A percentile compares a stretch with the other conserved stretches of the same genome.
Conservation (phyloP, 2,329 filamentous ascomycete species). For the Stagonosporopsis rhizophila region DNA sequence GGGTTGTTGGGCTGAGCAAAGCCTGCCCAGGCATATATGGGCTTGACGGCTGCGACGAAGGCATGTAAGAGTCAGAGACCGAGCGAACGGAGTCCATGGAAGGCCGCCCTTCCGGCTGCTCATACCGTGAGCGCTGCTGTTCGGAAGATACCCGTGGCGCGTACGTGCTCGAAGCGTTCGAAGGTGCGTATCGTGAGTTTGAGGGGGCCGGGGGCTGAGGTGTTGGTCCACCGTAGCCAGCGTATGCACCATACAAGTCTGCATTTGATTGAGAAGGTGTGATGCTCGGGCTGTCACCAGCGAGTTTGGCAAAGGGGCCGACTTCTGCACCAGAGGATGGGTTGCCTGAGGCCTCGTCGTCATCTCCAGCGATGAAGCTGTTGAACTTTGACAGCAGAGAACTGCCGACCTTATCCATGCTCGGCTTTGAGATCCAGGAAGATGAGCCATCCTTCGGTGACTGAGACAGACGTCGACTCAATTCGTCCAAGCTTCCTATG, state of each 20-base stretch:
- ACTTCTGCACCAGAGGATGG: slow-evolving; percentile 63
- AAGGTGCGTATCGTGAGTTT: slow-evolving; percentile 51
- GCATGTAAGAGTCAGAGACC: slow-evolving; percentile 41
- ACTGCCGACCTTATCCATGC: slow-evolving; percentile 92
- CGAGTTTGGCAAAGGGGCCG: slow-evolving; percentile 83
- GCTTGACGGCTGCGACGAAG: slow-evolving; percentile 35
- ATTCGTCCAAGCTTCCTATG: slow-evolving; percentile 79
- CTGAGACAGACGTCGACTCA: slow-evolving; percentile 82
- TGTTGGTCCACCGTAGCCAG: slow-evolving; percentile 55
- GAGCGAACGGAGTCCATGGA: slow-evolving; percentile 48
- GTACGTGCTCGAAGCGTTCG: slow-evolving; percentile 44
- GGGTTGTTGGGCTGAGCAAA: slow-evolving; percentile 39
- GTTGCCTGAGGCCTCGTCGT: slow-evolving; percentile 70
- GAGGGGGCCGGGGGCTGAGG: slow-evolving; percentile 30
- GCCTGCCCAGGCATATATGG: slow-evolving; percentile 42
- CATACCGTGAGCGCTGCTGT: slow-evolving; percentile 57
- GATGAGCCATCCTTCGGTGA: slow-evolving; percentile 81
- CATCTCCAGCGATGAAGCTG: slow-evolving; percentile 93
- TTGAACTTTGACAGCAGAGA: slow-evolving; percentile 93
- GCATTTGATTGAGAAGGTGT: slow-evolving; percentile 69
- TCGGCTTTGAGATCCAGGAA: slow-evolving; percentile 94
- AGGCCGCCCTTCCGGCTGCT: slow-evolving; percentile 51
- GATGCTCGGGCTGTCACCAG: slow-evolving; percentile 64
- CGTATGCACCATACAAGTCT: slow-evolving; percentile 77
- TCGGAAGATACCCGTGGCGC: slow-evolving; percentile 61